phyloP scores from a whole-genome alignment of 352 stramenopile species.

The Globisporangium irregulare region DNA sequence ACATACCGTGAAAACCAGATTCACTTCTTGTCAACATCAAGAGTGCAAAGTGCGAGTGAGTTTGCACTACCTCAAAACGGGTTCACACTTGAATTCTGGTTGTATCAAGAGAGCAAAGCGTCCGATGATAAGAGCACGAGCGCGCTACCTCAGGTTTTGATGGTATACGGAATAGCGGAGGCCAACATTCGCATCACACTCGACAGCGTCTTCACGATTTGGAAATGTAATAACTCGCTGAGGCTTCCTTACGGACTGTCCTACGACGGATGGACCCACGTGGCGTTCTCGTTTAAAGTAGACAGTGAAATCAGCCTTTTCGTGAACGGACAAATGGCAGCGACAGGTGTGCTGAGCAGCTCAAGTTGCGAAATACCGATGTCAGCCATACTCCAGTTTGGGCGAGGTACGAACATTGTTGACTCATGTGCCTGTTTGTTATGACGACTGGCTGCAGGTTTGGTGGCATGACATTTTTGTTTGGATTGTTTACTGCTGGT shows the following conservation, averaged over 20 bases:
- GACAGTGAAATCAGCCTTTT: slow-evolving; percentile 23
- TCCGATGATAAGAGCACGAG: background rate
- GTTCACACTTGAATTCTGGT: slow-evolving; percentile 48
- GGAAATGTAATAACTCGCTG: slow-evolving; percentile 27
- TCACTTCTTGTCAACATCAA: slow-evolving; percentile 23
- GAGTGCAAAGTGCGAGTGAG: slow-evolving; percentile 25
- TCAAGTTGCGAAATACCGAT: slow-evolving; percentile 23
- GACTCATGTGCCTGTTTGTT: background rate
- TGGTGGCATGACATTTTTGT: background rate
- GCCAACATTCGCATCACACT: slow-evolving; percentile 15
- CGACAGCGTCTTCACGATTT: slow-evolving; percentile 28
- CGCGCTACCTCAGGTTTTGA: slow-evolving; percentile 23
- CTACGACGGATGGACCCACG: slow-evolving; percentile 31
- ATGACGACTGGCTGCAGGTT: background rate
- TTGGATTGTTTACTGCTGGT: background rate
- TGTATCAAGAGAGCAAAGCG: slow-evolving; percentile 20
- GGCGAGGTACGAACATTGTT: slow-evolving; percentile 27
- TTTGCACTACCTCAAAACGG: slow-evolving; percentile 20
- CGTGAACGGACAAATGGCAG: slow-evolving; percentile 27
- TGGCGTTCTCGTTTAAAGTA: slow-evolving; percentile 29
- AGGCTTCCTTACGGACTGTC: slow-evolving; percentile 30
- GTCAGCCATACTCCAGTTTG: slow-evolving; percentile 38
- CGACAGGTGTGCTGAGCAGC: slow-evolving; percentile 18
- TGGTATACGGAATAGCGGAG: slow-evolving; percentile 27
- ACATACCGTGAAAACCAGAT: slow-evolving; percentile 30